Evolutionary conservation across 306 rosid species (phyloP), one percentile per base, ranked within the genome.

Genomic region (Acacia acuminata): DNA sequence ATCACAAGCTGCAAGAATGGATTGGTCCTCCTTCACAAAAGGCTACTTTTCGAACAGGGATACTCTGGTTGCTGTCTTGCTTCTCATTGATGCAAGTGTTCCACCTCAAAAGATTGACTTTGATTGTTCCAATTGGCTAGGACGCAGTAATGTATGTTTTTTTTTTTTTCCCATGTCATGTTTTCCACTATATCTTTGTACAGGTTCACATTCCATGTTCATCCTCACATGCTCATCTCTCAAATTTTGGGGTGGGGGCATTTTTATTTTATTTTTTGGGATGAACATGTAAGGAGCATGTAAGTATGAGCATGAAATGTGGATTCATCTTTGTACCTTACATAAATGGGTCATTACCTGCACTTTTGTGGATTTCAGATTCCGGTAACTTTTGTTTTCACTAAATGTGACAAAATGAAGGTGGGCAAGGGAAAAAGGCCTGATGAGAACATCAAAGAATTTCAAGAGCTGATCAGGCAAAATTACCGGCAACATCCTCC

Each of bases 91-190:
- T 81, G 96, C 92, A 69, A 95, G 99, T 82, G 96, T 95, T 85
- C 99, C 98, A 19, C 92, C 99, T 80, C 99, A 95, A 83, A 95
- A 85, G 79, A 92, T 89, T 51, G 99, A 92, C 88, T 85, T 95
- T 20, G 98, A 95, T 87, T 95, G 98, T 66, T 98, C 99, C 3
- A 93, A 90, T 87, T 95, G 98, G 97, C 95, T 95, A 40, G 92
- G 97, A 61, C 98, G 95, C 79, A 95, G 91, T 78, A 89, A 91
- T 13, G 98, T 93, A 87, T 56, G 82, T 9, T 82, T 47, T 48
- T 75, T 72, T 80, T 48, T 42, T 48, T 75, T 72, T 80, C 43
- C 43, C 10, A 58, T 79, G 74, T 25, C 10, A 30, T 69, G 20
- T 58, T 71, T 34, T 11, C 45, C 48, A 32, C 74, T 68, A 24